Percentiles rank a stretch among this genome's conserved stretches.
Conservation (phyloP, 352 stramenopile genomes). For the Phytophthora europaea region DNA sequence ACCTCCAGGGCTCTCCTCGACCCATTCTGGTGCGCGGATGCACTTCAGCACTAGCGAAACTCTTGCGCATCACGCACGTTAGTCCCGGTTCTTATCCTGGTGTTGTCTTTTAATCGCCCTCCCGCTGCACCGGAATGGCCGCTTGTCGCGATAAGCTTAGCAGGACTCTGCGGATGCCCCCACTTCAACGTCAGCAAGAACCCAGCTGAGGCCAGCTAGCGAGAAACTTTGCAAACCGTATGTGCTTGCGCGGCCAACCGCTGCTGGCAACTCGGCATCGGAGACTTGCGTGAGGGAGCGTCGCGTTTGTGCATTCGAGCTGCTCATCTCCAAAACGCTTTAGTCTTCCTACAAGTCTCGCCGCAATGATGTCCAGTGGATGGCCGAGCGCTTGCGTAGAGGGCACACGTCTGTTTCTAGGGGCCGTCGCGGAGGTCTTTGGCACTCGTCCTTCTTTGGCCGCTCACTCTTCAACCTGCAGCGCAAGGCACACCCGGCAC, state of each 20-base stretch:
- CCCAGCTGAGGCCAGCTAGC: conserved; percentile 1
- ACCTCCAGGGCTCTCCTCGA: background rate
- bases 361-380: background rate
- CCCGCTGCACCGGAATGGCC: background rate
- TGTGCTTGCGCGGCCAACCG: background rate
- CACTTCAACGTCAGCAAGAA: background rate
- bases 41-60: background rate
- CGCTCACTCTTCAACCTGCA: conserved; percentile 27
- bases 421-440: background rate
- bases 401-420: background rate
- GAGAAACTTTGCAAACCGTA: background rate
- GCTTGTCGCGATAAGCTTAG: background rate
- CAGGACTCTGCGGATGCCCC: background rate
- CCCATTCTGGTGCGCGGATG: background rate
- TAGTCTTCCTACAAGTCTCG: background rate
- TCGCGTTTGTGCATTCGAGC: conserved; percentile 2
- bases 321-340: background rate
- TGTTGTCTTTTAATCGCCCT: background rate
- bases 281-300: background rate
- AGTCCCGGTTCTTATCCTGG: background rate
- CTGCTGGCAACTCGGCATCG: background rate
- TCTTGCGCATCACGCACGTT: background rate
- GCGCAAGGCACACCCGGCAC: conserved; percentile 4
- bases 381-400: background rate
- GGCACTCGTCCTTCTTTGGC: conserved; percentile 5